Base-by-base conservation (phyloP, 768 basidiomycete genomes). In the Gloeopeniophorella convolvens region DNA sequence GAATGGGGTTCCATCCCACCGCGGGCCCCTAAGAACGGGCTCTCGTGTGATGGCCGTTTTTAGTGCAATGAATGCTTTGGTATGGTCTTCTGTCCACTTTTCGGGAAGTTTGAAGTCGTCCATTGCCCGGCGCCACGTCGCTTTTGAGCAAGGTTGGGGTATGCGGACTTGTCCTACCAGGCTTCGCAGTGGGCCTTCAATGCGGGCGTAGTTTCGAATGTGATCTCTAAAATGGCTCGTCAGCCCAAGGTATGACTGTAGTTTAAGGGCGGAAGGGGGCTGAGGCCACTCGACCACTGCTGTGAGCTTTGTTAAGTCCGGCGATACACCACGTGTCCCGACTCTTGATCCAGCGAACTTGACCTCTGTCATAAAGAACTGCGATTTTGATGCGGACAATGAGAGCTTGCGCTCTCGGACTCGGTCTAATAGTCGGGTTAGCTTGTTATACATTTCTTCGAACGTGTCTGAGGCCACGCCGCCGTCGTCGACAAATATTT, bases 1-100 rank as follows among this genome's bases (percentile, higher is more conserved):
- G 51, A 74, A 74, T 0, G 58, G 66, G n/a, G 59, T 60, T 1
- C 66, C 66, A 40, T 72, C 67, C 32, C 50, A 74, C 6, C 53
- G 34, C 1, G 68, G 68, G 0, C 57, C 54, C 20, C 49, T 33
- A 1, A 72, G 55, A 0, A 69, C 65, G 2, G 71, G 72, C 42
- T 68, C 65, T 0, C 56, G 58, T 2, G 64, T 61, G 0, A 73
- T 48, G 0, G 57, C 44, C 5, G 26, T 26, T 54, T 75, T 73
- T 7, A 74, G 51, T 1, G 24, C 16, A 0, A 67, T 12, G 39
- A 69, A 67, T 1, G 64, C 59, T 5, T 55, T 42, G 4, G 51
- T 52, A 34, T 68, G 66, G 32, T 52, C 37, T 11, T 26, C 18
- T 4, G 16, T 55, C 66, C 68, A 62, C 1, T 32, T 15, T 1